phyloP scores from a whole-genome alignment of 148 eudicot species.

The Camellia sinensis region DNA sequence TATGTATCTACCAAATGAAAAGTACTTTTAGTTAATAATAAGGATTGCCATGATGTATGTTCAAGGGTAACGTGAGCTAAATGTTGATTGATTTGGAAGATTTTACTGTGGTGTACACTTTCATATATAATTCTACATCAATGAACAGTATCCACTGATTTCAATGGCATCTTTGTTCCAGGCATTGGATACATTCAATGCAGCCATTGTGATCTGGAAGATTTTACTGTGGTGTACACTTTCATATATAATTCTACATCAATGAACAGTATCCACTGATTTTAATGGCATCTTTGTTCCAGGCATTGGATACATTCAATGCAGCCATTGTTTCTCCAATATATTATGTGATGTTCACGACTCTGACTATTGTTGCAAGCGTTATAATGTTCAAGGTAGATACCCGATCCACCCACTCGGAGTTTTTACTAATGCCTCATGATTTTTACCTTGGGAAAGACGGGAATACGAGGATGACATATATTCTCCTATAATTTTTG shows the following conservation, averaged over 20 bases:
- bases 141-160: not conserved
- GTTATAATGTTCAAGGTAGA: slow-evolving; percentile 87
- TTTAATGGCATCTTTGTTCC: slow-evolving; percentile 12
- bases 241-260: not conserved
- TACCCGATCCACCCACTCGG: not conserved
- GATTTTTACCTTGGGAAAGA: not conserved
- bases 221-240: not conserved
- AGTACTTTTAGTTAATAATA: not conserved
- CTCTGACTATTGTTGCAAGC: slow-evolving; percentile 78
- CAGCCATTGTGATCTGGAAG: slow-evolving; percentile 49
- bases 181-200: slow-evolving; percentile 79
- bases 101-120: not conserved
- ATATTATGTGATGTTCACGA: slow-evolving; percentile 94
- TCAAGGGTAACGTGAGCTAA: not conserved
- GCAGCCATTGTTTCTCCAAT: slow-evolving; percentile 90
- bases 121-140: not conserved
- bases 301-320: slow-evolving; percentile 82
- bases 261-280: not conserved
- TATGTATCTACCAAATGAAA: not conserved
- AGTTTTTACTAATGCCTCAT: not conserved
- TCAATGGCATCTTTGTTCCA: slow-evolving; percentile 22
- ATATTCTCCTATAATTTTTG: not conserved
- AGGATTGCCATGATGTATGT: not conserved
- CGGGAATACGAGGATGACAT: not conserved
- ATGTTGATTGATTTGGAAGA: not conserved